Percentiles rank a stretch among this genome's conserved stretches.
These are phyloP conservation scores for Stipa capillata DNA, from an alignment of 176 grass and related monocot species.

Conservation along the genomic window DNA sequence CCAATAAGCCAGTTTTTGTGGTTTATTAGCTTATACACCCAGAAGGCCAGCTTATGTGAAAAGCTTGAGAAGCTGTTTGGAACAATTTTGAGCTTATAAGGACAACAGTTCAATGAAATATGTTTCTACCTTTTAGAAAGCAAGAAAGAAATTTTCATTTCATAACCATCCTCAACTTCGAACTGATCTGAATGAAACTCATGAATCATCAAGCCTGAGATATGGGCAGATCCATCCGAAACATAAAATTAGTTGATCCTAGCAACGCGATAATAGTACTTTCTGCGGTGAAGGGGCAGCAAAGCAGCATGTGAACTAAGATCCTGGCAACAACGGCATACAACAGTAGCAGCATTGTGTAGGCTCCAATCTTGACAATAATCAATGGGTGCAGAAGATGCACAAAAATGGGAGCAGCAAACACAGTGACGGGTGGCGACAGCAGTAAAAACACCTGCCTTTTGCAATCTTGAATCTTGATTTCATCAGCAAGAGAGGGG, in stretches of 20 bases:
- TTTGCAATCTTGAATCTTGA: neutral
- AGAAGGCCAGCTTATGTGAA: neutral
- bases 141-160: neutral
- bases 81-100: neutral
- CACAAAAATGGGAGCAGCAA: neutral
- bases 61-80: slow-evolving; percentile 3
- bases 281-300: slow-evolving; percentile 8
- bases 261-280: neutral
- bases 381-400: neutral
- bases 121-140: neutral
- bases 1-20: slow-evolving; percentile 4
- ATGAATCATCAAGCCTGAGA: neutral
- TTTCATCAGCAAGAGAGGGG: neutral
- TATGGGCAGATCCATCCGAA: neutral
- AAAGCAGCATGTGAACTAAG: neutral
- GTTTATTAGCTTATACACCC: neutral
- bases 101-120: neutral
- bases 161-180: neutral
- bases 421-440: too few relatives aligned
- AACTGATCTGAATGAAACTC: neutral
- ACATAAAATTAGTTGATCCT: slow-evolving; percentile 10
- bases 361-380: neutral
- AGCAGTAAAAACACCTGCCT: neutral
- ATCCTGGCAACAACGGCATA: neutral
- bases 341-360: neutral